Percentiles rank a stretch among this genome's conserved stretches.
phyloP scores from a whole-genome alignment of 1,139 yeast species.

The Debaryomycetaceae sp. region DNA sequence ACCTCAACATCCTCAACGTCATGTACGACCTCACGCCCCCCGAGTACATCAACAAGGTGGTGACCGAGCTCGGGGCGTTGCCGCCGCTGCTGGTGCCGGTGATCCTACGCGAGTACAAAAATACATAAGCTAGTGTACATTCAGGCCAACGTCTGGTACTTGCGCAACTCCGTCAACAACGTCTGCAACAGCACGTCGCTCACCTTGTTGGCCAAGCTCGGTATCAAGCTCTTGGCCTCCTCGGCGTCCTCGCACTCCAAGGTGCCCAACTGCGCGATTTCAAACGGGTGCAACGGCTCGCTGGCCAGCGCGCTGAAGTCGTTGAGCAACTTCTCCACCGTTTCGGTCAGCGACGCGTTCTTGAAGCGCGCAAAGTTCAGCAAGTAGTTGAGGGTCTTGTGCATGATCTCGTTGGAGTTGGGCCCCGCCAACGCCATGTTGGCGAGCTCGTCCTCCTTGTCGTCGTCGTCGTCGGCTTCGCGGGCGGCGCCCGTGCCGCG shows the following conservation, averaged over 20 bases:
- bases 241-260: slow-evolving; percentile 95
- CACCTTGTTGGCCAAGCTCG: slow-evolving; percentile 76
- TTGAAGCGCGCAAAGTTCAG: slow-evolving; percentile 84
- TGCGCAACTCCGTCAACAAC: slow-evolving; percentile 78
- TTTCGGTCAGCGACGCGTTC: slow-evolving; percentile 88
- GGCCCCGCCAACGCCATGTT: slow-evolving; percentile 69
- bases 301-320: slow-evolving; percentile 56
- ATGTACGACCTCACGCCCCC: slow-evolving; percentile 96
- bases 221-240: slow-evolving; percentile 92
- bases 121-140: slow-evolving; percentile 23
- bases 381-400: slow-evolving; percentile 86
- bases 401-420: slow-evolving; percentile 63
- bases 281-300: slow-evolving; percentile 85
- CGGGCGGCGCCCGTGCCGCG: slow-evolving; percentile 21
- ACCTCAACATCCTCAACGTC: slow-evolving; percentile 73
- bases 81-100: slow-evolving; percentile 98
- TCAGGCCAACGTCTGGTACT: slow-evolving; percentile 46
- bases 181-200: slow-evolving; percentile 85
- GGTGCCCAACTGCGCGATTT: slow-evolving; percentile 90
- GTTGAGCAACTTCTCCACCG: slow-evolving; percentile 82
- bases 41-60: slow-evolving; percentile 86
- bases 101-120: slow-evolving; percentile 85
- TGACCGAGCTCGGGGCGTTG: slow-evolving; percentile 92
- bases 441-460: slow-evolving; percentile 58
- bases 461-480: slow-evolving; percentile 38